A percentile compares a stretch with the other conserved stretches of the same genome.
Conservation (phyloP, 768 basidiomycete species). For the Pisolithus tinctorius region DNA sequence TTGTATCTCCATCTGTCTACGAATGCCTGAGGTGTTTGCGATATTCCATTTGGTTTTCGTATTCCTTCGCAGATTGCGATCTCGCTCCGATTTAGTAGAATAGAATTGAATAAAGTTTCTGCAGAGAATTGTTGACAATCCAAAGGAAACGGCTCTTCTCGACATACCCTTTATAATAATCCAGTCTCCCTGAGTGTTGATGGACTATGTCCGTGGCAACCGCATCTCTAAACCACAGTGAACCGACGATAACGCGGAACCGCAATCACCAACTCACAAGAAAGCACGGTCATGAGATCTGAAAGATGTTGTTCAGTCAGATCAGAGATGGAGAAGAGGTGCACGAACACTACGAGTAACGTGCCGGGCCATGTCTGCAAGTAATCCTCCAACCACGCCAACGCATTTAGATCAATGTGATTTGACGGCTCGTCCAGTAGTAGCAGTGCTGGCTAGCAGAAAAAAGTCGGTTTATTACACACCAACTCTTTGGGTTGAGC, state of each 20-base stretch:
- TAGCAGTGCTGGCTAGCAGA: constrained; percentile 57
- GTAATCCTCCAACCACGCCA: constrained; percentile 98
- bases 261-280: constrained; percentile 43
- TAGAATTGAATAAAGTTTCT: constrained; percentile 99
- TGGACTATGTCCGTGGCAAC: constrained; percentile 99
- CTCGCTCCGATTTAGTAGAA: constrained; percentile 94
- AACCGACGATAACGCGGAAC: background rate
- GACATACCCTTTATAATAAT: constrained; percentile 91
- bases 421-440: constrained; percentile 94
- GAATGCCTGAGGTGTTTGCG: constrained; percentile 95
- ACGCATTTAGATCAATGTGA: constrained; percentile 93
- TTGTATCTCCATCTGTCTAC: constrained; percentile 99
- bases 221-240: constrained; percentile 53
- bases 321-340: background rate
- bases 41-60: constrained; percentile 94
- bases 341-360: constrained; percentile 78
- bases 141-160: background rate
- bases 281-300: constrained; percentile 98
- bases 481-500: background rate
- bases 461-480: constrained; percentile 4
- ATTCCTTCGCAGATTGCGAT: constrained; percentile 90
- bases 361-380: constrained; percentile 93
- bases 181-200: constrained; percentile 85
- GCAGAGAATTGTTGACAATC: constrained; percentile 4
- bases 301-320: constrained; percentile 6